Evolutionary conservation across 2,329 filamentous ascomycete genomes (phyloP), one percentile per base, ranked within the genome.

Genomic region (Nemania sp.): DNA sequence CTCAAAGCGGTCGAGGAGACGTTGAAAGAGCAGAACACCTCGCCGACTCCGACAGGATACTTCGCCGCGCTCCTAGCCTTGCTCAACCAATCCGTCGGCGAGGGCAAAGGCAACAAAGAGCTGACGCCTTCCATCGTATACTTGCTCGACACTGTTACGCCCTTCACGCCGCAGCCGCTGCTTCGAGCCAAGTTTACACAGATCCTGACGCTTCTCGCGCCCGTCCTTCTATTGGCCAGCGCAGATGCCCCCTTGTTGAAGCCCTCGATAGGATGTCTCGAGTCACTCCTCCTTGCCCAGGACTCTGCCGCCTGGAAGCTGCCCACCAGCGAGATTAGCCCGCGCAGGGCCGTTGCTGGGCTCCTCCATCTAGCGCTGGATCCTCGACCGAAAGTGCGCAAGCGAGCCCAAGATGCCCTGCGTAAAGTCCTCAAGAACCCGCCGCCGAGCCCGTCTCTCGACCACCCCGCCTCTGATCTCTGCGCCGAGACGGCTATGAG

Each of bases 391-490:
- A 99, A 99, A 79, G 92, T 98, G 50, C 86, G 95, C 69, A 97
- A 95, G 84, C 83, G 93, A 75, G 92, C 95, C 6, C 91, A 96
- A 75, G 94, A 98, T 72, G 92, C 93, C 2, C 77, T 99, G 67
- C 87, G 88, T 54, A 90, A 89, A 65, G 87, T 99, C 4, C 83
- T 99, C 59, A 88, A 89, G 75, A 90, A 87, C 63, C 91, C 92
- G 9, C 95, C 95, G 0, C 93, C 94, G 0, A 97, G 91, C 65
- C 95, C 95, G 1, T 93, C 91, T 3, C 78, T 97, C 62, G 95
- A 99, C 68, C 95, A 99, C 73, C 95, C 95, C 1, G 95, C 92
- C 25, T 90, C 94, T 48, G 93, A 97, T 73, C 94, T 98, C 87
- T 98, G 94, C 78, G 95, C 95, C 17, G 91, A 97, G 76, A 93